These are phyloP conservation scores for Mortierella hygrophila DNA, from an alignment of 192 early-diverging fungal genomes.

Conservation along the genomic window DNA sequence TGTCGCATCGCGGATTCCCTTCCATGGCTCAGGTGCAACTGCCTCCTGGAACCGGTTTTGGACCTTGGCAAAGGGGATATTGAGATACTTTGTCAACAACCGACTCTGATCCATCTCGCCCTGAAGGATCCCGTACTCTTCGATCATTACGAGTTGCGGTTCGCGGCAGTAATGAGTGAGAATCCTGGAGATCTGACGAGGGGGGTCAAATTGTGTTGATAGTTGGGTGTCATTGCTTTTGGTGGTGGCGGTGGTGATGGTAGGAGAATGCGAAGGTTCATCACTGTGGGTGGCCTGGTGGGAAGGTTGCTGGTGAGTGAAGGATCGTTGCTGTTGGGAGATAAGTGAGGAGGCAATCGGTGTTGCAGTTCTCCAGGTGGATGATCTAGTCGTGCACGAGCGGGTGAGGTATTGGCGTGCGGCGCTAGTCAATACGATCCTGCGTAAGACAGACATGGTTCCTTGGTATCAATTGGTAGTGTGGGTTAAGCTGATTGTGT, in stretches of 20 bases:
- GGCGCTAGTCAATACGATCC: not conserved
- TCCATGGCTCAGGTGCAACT: slow-evolving; percentile 31
- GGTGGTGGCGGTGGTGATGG: not conserved
- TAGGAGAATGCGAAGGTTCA: not conserved
- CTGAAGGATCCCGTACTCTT: slow-evolving; percentile 38
- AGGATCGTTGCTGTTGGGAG: not conserved
- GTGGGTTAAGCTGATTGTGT: not conserved
- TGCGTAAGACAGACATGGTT: not conserved
- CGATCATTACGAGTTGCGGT: slow-evolving; percentile 44
- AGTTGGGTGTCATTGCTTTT: not conserved
- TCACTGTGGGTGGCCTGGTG: not conserved
- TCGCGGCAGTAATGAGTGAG: slow-evolving; percentile 37
- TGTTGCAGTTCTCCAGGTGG: too few relatives aligned
- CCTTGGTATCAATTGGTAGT: not conserved
- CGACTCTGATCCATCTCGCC: slow-evolving; percentile 51
- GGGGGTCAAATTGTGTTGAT: slow-evolving; percentile 21
- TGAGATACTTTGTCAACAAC: slow-evolving; percentile 41
- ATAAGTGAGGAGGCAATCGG: not conserved
- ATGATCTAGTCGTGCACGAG: not conserved
- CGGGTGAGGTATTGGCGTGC: not conserved
- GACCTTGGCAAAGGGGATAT: slow-evolving; percentile 38
- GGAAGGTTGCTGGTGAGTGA: not conserved
- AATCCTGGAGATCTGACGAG: slow-evolving; percentile 29
- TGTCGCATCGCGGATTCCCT: slow-evolving; percentile 46
- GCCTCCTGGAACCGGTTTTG: slow-evolving; percentile 27